Base-by-base conservation (phyloP, 352 stramenopile species). In the Phytopythium oedochilum region DNA sequence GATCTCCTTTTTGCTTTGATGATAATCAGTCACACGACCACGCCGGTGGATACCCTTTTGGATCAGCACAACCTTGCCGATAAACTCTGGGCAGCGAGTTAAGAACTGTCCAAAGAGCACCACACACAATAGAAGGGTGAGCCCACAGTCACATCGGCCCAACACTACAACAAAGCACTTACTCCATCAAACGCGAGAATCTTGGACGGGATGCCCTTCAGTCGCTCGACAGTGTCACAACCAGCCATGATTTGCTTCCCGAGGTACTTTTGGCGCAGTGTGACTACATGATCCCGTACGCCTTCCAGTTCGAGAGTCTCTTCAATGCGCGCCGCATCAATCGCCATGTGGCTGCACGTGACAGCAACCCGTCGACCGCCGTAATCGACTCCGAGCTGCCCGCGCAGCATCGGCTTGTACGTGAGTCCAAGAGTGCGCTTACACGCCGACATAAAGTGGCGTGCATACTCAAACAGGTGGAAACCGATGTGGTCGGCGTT, bases 191-290 rank as follows among this genome's bases (percentile, higher is more conserved):
- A 95, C 0, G 94, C 97, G 29, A 99, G 68, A 36, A 99, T 86
- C 70, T 99, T 99, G 31, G 98, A 78, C 28, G 95, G 96, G 38
- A 99, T 96, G 17, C 97, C 97, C 61, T 98, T 98, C 6, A 99
- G 69, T 1, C 94, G 88, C 64, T 99, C 96, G 45, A 99, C 66
- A 7, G 83, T 85, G 66, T 98, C 94, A 60, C 97, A 96, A 1
- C 92, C 95, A 17, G 90, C 85, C 59, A 98, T 89, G 40, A 98
- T 96, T 47, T 78, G 86, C 65, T 88, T 89, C 40, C 78, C 76
- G 2, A 61, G 60, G 46, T 85, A 83, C 40, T 80, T 78, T 44
- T 89, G 75, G 0, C 77, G 77, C n/a, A 92, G 56, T 11, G 50
- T 36, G 9, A 89, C 77, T 0, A 89, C 70, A 29, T 62, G 61